Base-by-base conservation (phyloP, 2,329 filamentous ascomycete species). In the Calonectria pteridis region DNA sequence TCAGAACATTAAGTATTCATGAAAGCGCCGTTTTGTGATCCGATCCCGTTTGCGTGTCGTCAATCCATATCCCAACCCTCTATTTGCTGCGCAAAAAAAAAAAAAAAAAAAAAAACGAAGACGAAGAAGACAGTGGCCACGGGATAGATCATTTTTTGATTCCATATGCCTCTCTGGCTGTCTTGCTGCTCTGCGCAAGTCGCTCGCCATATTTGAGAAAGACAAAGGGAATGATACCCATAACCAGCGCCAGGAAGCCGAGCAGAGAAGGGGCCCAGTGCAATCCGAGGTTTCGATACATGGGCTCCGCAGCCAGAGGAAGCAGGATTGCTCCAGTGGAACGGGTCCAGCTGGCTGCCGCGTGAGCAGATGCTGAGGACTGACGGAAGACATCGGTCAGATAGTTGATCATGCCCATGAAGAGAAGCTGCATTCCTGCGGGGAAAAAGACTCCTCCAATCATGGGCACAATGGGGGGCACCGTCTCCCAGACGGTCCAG, bases 401-500 rank as follows among this genome's bases (percentile, higher is more conserved):
- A 71, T 84, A 84, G 69, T 84, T 84, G 46, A 79, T 73, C 81
- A 84, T 84, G 49, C 81, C 82, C 78, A 84, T 83, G 75, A 84
- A 84, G 10, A 84, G 72, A 9, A 84, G 74, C 69, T 83, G 81
- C 65, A 80, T 79, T 16, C 83, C 83, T 11, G 78, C 69, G 9
- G 86, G 85, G 55, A 88, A 89, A 49, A 88, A 84, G 28, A 90
- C 84, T 33, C 83, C 83, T 3, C 82, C 84, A 18, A 87, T 81
- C 69, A 82, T 86, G 50, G 85, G 84, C 3, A 88, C 77, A 1
- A 82, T 78, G 1, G 82, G 81, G 5, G 80, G 77, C 0, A 82
- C 70, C 2, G 76, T 75, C 16, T 75, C 51, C 69, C 84, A 87
- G 65, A 89, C 88, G 1, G 90, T 90, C 90, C 90, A 92, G 0